Evolutionary conservation across 139 green algal genomes (phyloP).

Genomic region (Astrephomene gubernaculifera): DNA sequence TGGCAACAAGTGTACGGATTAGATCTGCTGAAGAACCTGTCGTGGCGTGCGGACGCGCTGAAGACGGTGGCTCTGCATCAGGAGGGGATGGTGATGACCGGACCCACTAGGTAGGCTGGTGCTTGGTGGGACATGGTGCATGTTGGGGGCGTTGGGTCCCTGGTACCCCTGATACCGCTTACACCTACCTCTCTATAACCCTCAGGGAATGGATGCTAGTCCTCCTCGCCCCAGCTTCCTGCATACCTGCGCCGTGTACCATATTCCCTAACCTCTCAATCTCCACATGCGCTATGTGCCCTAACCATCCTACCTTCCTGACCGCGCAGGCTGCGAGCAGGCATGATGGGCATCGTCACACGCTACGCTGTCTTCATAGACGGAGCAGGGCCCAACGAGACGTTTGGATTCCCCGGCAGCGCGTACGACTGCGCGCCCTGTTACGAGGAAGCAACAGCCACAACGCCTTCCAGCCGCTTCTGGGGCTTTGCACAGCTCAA

Average conservation of each 20-base stretch:
- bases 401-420: neutral
- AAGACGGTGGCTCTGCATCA: slow-evolving; percentile 20
- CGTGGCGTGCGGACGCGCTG: slow-evolving; percentile 32
- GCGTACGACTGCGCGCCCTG: slow-evolving; percentile 15
- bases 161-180: no score
- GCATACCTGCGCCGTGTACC: no score
- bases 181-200: neutral
- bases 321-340: slow-evolving; percentile 17
- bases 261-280: no score
- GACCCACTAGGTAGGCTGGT: slow-evolving; percentile 12
- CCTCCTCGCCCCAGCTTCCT: no score
- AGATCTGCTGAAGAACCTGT: slow-evolving; percentile 16
- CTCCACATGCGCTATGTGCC: no score
- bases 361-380: slow-evolving; percentile 34
- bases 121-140: no score
- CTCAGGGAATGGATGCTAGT: no score
- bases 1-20: slow-evolving; percentile 26
- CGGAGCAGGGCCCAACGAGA: neutral
- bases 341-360: slow-evolving; percentile 38
- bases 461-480: neutral
- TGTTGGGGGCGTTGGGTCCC: no score
- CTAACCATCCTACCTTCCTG: neutral
- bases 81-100: slow-evolving; percentile 45
- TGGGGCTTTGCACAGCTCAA: slow-evolving; percentile 49
- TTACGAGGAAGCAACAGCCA: neutral